phyloP scores from a whole-genome alignment of 352 stramenopile species.

The Phytopythium mirpurense region DNA sequence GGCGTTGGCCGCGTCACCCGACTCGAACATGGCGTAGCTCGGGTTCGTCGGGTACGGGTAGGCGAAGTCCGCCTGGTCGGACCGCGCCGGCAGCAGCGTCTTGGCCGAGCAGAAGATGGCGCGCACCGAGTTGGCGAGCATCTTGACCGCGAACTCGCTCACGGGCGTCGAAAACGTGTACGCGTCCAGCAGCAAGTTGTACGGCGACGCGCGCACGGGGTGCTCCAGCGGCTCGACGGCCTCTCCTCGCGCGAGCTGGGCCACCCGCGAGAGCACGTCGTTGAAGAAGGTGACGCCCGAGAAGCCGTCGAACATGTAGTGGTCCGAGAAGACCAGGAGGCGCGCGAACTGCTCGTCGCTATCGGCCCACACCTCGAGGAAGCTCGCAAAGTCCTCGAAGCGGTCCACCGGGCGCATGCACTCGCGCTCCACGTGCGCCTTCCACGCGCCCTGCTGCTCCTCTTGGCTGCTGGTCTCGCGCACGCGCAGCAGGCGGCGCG shows the following conservation, averaged over 20 bases:
- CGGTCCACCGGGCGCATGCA: constrained; percentile 15
- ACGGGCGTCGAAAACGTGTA: constrained; percentile 14
- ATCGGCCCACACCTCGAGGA: constrained; percentile 18
- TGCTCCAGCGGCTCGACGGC: constrained; percentile 11
- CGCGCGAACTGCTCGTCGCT: constrained; percentile 13
- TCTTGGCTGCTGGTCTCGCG: constrained; percentile 18
- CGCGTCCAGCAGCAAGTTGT: constrained; percentile 24
- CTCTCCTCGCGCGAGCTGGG: constrained; percentile 7
- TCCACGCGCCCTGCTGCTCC: constrained; percentile 13
- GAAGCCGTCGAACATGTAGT: constrained; percentile 37
- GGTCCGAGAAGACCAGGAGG: constrained; percentile 44
- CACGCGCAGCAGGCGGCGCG: constrained; percentile 13
- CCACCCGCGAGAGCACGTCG: constrained; percentile 15
- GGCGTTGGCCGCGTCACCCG: constrained; percentile 15
- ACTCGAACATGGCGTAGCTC: constrained; percentile 23
- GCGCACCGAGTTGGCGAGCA: constrained; percentile 21
- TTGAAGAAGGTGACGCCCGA: constrained; percentile 33
- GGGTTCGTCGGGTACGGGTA: constrained; percentile 21
- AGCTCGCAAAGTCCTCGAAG: constrained; percentile 19
- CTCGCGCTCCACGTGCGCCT: constrained; percentile 15
- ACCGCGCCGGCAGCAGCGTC: constrained; percentile 24
- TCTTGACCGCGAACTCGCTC: constrained; percentile 20
- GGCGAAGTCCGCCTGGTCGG: constrained; percentile 19
- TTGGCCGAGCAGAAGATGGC: constrained; percentile 8
- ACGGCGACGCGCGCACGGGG: constrained; percentile 26